phyloP scores from a whole-genome alignment of 805 yeast species.

The Ogataea paradorogensis region DNA sequence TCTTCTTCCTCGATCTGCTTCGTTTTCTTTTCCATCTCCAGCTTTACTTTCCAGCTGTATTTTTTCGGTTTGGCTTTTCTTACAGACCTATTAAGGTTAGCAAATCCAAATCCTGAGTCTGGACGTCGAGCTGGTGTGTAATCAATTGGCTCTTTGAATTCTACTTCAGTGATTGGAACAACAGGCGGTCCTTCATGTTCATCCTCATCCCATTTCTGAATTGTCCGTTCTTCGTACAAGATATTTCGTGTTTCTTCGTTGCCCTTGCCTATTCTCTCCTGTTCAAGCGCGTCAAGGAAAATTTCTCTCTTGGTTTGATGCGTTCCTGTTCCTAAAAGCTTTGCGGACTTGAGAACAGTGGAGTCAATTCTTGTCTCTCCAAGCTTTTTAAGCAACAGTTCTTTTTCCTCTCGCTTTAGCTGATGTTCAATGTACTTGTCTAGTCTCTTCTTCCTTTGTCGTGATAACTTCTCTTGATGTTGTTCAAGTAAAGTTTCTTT shows the following conservation, averaged over 20 bases:
- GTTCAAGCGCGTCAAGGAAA: slow-evolving; percentile 68
- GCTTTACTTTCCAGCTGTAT: slow-evolving; percentile 71
- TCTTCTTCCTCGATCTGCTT: slow-evolving; percentile 52
- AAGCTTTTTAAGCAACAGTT: slow-evolving; percentile 68
- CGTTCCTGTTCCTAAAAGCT: slow-evolving; percentile 69
- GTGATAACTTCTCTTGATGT: slow-evolving; percentile 64
- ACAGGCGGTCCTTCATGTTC: slow-evolving; percentile 9
- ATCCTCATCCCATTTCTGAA: slow-evolving; percentile 57
- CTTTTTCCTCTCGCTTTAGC: slow-evolving; percentile 82
- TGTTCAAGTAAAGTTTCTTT: slow-evolving; percentile 56
- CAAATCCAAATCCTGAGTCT: slow-evolving; percentile 55
- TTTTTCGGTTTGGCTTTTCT: slow-evolving; percentile 52
- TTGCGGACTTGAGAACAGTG: slow-evolving; percentile 64
- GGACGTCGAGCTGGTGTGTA: slow-evolving; percentile 65
- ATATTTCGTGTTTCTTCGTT: slow-evolving; percentile 59
- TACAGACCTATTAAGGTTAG: slow-evolving; percentile 39
- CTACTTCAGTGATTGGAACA: not conserved
- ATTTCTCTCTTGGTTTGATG: slow-evolving; percentile 61
- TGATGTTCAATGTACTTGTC: slow-evolving; percentile 94
- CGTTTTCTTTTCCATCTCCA: slow-evolving; percentile 48
- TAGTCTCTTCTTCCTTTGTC: slow-evolving; percentile 70
- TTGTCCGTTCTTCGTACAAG: slow-evolving; percentile 65
- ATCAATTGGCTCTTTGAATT: slow-evolving; percentile 27
- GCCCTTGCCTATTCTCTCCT: slow-evolving; percentile 71
- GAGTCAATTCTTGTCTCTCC: slow-evolving; percentile 70